Conservation (phyloP, 768 basidiomycete genomes). For the Leccinum subgranulosum region DNA sequence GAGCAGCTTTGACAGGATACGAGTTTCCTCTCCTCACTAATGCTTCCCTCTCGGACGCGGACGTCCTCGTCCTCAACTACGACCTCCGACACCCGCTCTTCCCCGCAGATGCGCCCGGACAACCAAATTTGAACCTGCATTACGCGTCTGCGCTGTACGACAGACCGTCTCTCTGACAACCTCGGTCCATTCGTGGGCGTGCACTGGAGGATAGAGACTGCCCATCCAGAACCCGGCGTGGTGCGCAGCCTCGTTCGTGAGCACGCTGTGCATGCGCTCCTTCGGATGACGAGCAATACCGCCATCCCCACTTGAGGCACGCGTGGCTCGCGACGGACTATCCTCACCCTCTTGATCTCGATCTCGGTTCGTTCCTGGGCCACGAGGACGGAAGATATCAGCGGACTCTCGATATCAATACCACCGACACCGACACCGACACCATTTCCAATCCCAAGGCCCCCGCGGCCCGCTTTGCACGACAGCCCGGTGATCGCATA, state of each 20-base stretch:
- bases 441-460: not conserved
- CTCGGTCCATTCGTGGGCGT: conserved; percentile 44
- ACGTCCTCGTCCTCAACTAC: conserved; percentile 54
- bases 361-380: not conserved
- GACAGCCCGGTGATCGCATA: not conserved
- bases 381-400: not conserved
- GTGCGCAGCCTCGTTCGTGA: conserved; percentile 51
- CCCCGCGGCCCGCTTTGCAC: not conserved
- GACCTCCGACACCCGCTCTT: conserved; percentile 49
- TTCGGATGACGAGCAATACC: conserved; percentile 26
- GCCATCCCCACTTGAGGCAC: conserved; percentile 27
- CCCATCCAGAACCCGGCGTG: conserved; percentile 38
- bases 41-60: conserved; percentile 26
- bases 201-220: conserved; percentile 60
- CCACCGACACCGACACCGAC: not conserved
- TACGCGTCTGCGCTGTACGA: conserved; percentile 44
- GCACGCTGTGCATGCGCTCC: conserved; percentile 39
- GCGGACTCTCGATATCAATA: not conserved
- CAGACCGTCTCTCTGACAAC: conserved; percentile 30
- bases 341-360: conserved; percentile 27
- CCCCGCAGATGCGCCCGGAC: not conserved
- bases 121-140: conserved; percentile 24
- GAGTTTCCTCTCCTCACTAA: conserved; percentile 9
- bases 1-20: not conserved
- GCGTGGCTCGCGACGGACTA: conserved; percentile 61